Evolutionary conservation across 2,329 filamentous ascomycete genomes (phyloP), one percentile per base, ranked within the genome.

Genomic region (Scedosporium minutisporum): DNA sequence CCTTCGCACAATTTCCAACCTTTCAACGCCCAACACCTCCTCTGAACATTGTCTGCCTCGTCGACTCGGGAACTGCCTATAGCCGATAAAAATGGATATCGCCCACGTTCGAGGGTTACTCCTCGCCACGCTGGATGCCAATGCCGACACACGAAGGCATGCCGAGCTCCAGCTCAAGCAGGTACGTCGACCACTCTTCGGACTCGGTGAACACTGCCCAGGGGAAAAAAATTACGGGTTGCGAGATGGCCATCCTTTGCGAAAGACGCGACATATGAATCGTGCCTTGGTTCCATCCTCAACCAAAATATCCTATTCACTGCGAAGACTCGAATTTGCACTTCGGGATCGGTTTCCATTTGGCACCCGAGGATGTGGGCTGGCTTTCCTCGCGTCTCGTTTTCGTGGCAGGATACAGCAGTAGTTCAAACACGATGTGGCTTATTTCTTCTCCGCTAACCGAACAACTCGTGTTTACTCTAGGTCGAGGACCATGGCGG

Each of bases 401-500:
- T 23, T 46, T 5, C 44, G 6, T 18, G 21, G 44, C 9, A 48
- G 44, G n/a, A n/a, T 18, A 14, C 21, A 23, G 44, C 44, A 21
- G 16, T 5, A n/a, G 21, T 48, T 38, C 33, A 38, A 38, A 12
- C 33, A 55, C 18, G 18, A 27, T 55, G 18, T 55, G 18, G 23
- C 51, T 23, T 55, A 48, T n/a, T 18, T 21, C 44, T 3, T 48
- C 18, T 48, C 18, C n/a, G 44, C 44, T 48, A 9, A 48, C 44
- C 44, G 44, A n/a, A 18, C 16, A 6, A 16, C 23, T 57, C 12
- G 25, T 29, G 27, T 14, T 42, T 29, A 38, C 63, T 65, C 46
- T 73, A 97, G 92, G 91, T 95, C 73, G 93, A 97, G 80, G 87
- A 91, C 69, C 88, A 93, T 75, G 82, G 89, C 65, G 93, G 93